Evolutionary conservation across 805 yeast species (phyloP), one percentile per base, ranked within the genome.

Genomic region (Teunomyces lycoperdinae): DNA sequence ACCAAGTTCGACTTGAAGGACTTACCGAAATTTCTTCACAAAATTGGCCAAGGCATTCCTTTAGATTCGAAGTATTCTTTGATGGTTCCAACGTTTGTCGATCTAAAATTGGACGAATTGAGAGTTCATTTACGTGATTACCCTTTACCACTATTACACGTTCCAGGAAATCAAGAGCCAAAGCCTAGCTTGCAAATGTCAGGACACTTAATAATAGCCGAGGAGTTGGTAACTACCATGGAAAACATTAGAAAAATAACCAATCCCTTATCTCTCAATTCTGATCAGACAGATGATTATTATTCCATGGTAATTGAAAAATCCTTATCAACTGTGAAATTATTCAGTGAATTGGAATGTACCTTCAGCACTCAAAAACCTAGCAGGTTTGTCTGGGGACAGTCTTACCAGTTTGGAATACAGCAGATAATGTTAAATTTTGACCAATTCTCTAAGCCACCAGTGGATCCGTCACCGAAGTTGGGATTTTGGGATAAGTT

Each of bases 401-500:
- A 83, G 29, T 85, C 92, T 0, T 84, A 86, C 55, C 89, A 85
- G 55, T 90, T 96, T 13, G 91, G 90, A 1, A 78, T 91, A 28
- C 89, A 89, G 54, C 91, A 89, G 54, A 74, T 84, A 1, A 85
- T 87, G 83, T 69, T 82, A 47, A 85, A 81, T 47, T 77, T 91
- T 50, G 96, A 90, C 57, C 83, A 85, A 40, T 88, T 91, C 60
- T 83, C 95, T 1, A 91, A 92, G 62, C 96, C 96, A 0, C 96
- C 95, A 0, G 68, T 87, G 11, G 98, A 91, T 62, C 91, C 91
- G 0, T 88, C 96, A 1, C 78, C 81, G 3, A 86, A 85, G 55
- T 68, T 89, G 10, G 98, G 98, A 0, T 84, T 90, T 55, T 91
- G 98, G 98, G 98, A 91, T 65, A 92, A 90, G 62, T 66, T 89